phyloP scores from a whole-genome alignment of 345 rosid genomes.

The Brassica napus region Da-Ae NC_063440.1:27053501-27054000 shows the following conservation, averaged over 20 bases:
- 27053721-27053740: conserved; percentile 28
- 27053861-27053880: conserved; percentile 51
- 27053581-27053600: conserved; percentile 48
- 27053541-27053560: conserved; percentile 59
- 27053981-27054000: conserved; percentile 38
- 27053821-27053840: conserved; percentile 55
- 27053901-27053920: conserved; percentile 47
- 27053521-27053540: conserved; percentile 55
- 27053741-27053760: not conserved
- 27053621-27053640: not conserved
- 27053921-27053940: conserved; percentile 50
- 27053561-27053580: conserved; percentile 8
- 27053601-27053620: not conserved
- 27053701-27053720: not conserved
- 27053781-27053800: conserved; percentile 54
- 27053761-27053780: conserved; percentile 41
- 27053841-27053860: conserved; percentile 47
- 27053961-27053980: conserved; percentile 42
- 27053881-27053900: conserved; percentile 58
- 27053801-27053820: conserved; percentile 51
- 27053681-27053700: not conserved
- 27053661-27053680: not conserved
- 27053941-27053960: conserved; percentile 47
- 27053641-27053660: not conserved
- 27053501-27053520: conserved; percentile 52